These are phyloP conservation scores for Trypanosoma cruzi DNA, from an alignment of 208 protist genomes.

Conservation along the genomic window DNA sequence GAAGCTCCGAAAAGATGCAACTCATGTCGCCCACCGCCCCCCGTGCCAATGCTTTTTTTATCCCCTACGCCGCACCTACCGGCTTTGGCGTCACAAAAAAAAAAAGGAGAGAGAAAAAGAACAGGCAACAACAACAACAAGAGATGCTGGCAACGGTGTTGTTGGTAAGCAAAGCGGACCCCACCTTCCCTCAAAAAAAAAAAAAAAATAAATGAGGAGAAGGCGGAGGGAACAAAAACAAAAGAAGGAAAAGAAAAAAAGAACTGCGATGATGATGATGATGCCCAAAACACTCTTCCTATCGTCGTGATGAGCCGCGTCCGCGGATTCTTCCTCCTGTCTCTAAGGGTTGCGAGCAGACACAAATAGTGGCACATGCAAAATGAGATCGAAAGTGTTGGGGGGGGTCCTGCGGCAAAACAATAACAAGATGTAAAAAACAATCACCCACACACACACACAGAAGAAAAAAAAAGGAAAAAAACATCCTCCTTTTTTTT, in stretches of 20 bases:
- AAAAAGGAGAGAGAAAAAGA: constrained; percentile 11
- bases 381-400: too few species aligned
- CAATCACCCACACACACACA: too few species aligned
- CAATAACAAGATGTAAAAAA: neutral
- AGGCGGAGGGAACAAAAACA: neutral
- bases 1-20: constrained; percentile 37
- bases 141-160: constrained; percentile 8
- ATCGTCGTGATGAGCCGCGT: neutral
- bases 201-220: neutral
- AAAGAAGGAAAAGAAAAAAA: constrained; percentile 15
- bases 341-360: too few species aligned
- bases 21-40: constrained; percentile 36
- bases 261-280: neutral
- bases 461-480: neutral
- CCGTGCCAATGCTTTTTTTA: too few species aligned
- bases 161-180: neutral
- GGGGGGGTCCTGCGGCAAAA: neutral
- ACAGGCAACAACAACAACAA: constrained; percentile 13
- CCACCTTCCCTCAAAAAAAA: neutral
- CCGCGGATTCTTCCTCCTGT: neutral
- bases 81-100: neutral
- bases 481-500: neutral
- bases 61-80: neutral
- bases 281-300: neutral
- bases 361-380: neutral